Evolutionary conservation across 1,139 yeast genomes (phyloP).

Genomic region (Starmera stellimalicola): DNA sequence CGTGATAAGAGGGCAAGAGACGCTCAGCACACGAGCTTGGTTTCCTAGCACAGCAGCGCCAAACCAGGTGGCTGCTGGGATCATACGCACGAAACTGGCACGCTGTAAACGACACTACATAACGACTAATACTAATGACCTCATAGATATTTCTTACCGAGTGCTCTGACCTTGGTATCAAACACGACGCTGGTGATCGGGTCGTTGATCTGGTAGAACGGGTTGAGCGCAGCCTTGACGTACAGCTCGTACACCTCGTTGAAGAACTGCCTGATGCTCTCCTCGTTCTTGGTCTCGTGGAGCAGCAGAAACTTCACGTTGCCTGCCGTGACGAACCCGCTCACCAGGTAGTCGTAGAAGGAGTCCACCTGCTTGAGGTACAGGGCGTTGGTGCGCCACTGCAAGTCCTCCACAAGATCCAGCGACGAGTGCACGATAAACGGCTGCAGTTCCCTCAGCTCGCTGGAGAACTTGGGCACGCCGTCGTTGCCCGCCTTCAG

Average conservation of each 20-base stretch:
- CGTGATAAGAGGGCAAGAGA: no score
- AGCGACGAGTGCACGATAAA: conserved; percentile 82
- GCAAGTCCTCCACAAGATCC: conserved; percentile 82
- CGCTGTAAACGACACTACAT: no score
- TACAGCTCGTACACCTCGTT: conserved; percentile 80
- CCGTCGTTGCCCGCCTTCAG: conserved; percentile 59
- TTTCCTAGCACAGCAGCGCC: no score
- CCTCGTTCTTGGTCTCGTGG: conserved; percentile 63
- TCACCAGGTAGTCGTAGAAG: conserved; percentile 71
- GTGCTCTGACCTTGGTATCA: conserved; percentile 60
- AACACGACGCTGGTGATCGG: conserved; percentile 69
- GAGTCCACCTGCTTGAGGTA: conserved; percentile 73
- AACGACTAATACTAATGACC: neutral
- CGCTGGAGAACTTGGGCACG: conserved; percentile 51
- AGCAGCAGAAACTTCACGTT: conserved; percentile 75
- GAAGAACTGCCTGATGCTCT: conserved; percentile 73
- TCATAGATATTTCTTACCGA: conserved; percentile 66
- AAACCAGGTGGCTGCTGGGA: no score
- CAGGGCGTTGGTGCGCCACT: conserved; percentile 58
- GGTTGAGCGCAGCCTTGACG: conserved; percentile 76
- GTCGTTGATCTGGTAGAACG: conserved; percentile 73
- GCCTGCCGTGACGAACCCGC: conserved; percentile 83
- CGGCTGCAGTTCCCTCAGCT: conserved; percentile 73
- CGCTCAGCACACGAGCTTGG: no score
- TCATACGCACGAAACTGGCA: no score